Evolutionary conservation across 2,329 filamentous ascomycete genomes (phyloP), one percentile per base, ranked within the genome.

Genomic region (Xylariomycetidae sp.): DNA sequence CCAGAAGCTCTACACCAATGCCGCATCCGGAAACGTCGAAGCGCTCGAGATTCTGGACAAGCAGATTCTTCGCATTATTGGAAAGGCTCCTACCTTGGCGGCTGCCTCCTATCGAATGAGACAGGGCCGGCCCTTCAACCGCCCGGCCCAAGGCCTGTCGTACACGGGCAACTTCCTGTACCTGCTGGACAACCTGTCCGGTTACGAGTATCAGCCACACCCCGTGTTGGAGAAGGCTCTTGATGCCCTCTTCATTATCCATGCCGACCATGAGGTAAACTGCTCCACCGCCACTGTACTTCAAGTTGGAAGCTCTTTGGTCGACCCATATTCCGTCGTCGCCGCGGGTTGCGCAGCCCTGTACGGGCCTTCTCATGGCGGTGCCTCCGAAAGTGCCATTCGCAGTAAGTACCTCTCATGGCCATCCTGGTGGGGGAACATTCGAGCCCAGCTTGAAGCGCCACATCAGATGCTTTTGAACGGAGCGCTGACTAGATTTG

Each of bases 221-320:
- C 63, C 67, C 1, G 62, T 67, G 4, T 54, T 77, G 6, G 68
- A 67, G 30, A 65, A 63, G 42, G 64, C 64, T n/a, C 55, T 77
- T 12, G 69, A 76, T 33, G 62, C 64, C 5, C 61, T 78, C 3
- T 73, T 73, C 46, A 69, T 76, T 34, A 63, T 78, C 16, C 71
- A 75, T 41, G 68, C 71, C 3, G 74, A 79, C 44, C 74, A 79
- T 47, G 75, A 76, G 39, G 70, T 78, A 51, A 75, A 76, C 43
- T 68, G 71, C 46, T 72, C 70, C 2, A 76, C 72, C 0, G 72
- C 74, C 2, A 70, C 73, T 2, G 64, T 74, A 19, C 56, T 78
- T 12, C 70, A 77, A 36, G 71, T 76, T 14, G 72, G 74, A 6
- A 73, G 67, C 35, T 71, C 70, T 0, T 53, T 78, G 9, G 67